A percentile compares a stretch with the other conserved stretches of the same genome.
phyloP scores from a whole-genome alignment of 768 basidiomycete species.

The Tylopilus balloui region DNA sequence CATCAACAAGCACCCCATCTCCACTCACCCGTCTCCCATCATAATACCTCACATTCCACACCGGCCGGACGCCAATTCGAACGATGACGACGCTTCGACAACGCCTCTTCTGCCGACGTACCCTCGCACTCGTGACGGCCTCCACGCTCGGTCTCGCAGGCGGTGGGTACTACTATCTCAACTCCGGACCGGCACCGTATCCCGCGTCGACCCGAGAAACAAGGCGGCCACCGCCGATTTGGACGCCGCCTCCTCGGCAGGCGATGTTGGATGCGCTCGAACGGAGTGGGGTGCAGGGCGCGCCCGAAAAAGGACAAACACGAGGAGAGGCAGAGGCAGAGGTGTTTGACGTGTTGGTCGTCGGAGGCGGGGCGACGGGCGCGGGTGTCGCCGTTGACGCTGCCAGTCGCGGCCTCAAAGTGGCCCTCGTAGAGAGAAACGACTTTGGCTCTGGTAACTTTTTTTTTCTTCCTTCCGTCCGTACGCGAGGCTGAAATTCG shows the following conservation, averaged over 20 bases:
- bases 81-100: conserved; percentile 11
- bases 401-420: conserved; percentile 83
- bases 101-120: conserved; percentile 49
- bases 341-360: conserved; percentile 75
- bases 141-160: conserved; percentile 51
- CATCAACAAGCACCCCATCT: neutral
- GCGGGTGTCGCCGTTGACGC: conserved; percentile 97
- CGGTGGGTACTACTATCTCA: conserved; percentile 66
- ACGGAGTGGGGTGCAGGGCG: conserved; percentile 6
- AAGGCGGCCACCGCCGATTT: conserved; percentile 70
- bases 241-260: conserved; percentile 70
- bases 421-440: conserved; percentile 88
- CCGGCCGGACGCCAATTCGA: too few relatives aligned
- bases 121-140: conserved; percentile 49
- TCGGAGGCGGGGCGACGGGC: conserved; percentile 95
- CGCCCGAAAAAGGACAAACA: conserved; percentile 30
- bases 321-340: conserved; percentile 49
- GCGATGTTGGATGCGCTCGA: conserved; percentile 57
- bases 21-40: too few relatives aligned
- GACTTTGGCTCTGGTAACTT: conserved; percentile 80
- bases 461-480: neutral
- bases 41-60: too few relatives aligned
- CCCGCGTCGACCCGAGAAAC: conserved; percentile 59
- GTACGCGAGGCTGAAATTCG: neutral
- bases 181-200: conserved; percentile 62